phyloP scores from a whole-genome alignment of 148 eudicot species.

The Fagopyrum tataricum region DNA sequence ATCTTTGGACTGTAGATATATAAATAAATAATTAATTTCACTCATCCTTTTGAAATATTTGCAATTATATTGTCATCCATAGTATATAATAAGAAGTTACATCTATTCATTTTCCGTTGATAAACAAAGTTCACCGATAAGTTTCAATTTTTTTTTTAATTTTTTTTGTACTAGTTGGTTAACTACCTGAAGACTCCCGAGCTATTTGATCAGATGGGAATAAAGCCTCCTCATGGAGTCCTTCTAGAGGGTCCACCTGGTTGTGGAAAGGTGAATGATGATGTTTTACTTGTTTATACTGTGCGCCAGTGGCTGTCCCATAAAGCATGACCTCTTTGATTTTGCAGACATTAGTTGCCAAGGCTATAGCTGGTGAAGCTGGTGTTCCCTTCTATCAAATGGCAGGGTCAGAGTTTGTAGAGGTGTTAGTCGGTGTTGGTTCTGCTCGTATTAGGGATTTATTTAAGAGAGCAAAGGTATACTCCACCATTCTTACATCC shows the following conservation, averaged over 20 bases:
- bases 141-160: background rate
- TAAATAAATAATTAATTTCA: too few species aligned
- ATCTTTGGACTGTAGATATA: background rate
- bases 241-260: conserved; percentile 96
- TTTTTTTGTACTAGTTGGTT: conserved; percentile 45
- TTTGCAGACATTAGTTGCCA: conserved; percentile 86
- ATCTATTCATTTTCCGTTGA: background rate
- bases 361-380: conserved; percentile 98
- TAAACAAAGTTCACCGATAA: background rate
- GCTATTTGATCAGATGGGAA: conserved; percentile 80
- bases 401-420: conserved; percentile 98
- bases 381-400: conserved; percentile 97
- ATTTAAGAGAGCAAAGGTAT: conserved; percentile 94
- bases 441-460: conserved; percentile 92
- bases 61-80: background rate
- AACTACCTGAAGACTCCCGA: conserved; percentile 87
- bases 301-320: background rate
- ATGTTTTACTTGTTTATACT: conserved; percentile 8
- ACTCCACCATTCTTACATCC: background rate
- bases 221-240: conserved; percentile 95
- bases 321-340: background rate
- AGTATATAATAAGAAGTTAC: background rate
- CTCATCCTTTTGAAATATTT: too few species aligned
- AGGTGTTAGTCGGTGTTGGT: conserved; percentile 95
- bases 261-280: conserved; percentile 71